Evolutionary conservation across 805 yeast genomes (phyloP), one percentile per base, ranked within the genome.

Genomic region (Candida pini): DNA sequence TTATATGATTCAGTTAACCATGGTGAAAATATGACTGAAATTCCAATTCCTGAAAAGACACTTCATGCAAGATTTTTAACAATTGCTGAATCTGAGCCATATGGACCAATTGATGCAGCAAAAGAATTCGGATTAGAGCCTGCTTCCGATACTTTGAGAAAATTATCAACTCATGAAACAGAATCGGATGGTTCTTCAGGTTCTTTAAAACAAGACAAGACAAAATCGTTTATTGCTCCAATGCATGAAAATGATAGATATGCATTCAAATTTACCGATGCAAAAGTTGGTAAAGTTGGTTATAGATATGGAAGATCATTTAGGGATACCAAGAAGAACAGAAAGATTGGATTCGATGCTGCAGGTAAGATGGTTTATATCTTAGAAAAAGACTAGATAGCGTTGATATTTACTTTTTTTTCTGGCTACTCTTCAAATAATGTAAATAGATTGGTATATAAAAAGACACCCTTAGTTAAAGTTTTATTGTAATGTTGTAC

Each of bases 41-140:
- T 89, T 66, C 96, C 96, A 22, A 78, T 84, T 33, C 95, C 96
- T 21, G 73, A 77, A 45, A 85, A 81, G 61, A 83, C 95, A 3
- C 67, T 81, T 43, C 78, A 77, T 44, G 86, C 94, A 44, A 70
- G 90, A 45, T 89, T 89, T 66, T 62, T 86, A 54, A 82, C 95
- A 9, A 80, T 90, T 56, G 90, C 96, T 8, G 98, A 90, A 63
- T 79, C 88, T 18, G 95, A 88, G 64, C 95, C 96, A 8, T 89
- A 90, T 56, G 96, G 96, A 6, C 95, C 97, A 5, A 71, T 88
- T 5, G 97, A 92, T 54, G 97, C 98, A 10, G 96, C 98, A 32
- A 67, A 77, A 38, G 73, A 82, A 26, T 75, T 86, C 44, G 88
- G 73, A 28, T 69, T 90, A 44, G 89, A 85, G 56, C 95, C 96